Evolutionary conservation across 768 basidiomycete species (phyloP), one percentile per base, ranked within the genome.

Genomic region (Aureoboletus auriporus): DNA sequence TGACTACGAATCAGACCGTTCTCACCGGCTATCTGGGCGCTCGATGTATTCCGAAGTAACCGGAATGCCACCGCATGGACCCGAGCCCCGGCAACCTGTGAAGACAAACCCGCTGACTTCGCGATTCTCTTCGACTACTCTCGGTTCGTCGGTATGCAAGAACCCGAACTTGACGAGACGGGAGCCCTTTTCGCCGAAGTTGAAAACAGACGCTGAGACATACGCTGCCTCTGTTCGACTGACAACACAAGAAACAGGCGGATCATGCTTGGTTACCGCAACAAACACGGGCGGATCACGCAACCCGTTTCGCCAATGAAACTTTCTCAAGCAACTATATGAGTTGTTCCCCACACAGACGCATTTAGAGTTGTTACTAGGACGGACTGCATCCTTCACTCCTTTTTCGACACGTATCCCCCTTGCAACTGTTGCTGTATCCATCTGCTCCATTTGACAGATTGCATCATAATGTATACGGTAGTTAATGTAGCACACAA

Each of bases 81-180:
- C 88, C 6, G 84, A 88, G 58, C 80, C 86, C n/a, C 76, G 86
- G n/a, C 78, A 83, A 65, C 85, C 87, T 16, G 73, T 87, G 54
- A 77, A 75, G 68, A 70, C 66, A 35, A 69, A 74, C 28, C 61
- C 70, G 30, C 57, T 74, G 48, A 60, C 69, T 6, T 75, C 77
- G 50, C 69, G 78, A 45, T 76, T 78, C 60, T 83, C 79, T 20
- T 63, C 67, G 27, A 74, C 73, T 42, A 77, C 75, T 30, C 55
- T 67, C 42, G 69, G 69, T 36, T 75, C 71, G 33, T 72, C 69
- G 17, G 49, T 61, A 50, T 54, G 54, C 52, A 63, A 65, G 58
- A 58, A 55, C 57, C 66, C 39, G 52, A 72, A 44, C 59, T 53
- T 54, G 49, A 62, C 33, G 41, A 67, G 52, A 55, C 57, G 61